These are phyloP conservation scores for Bipolaris bicolor DNA, from an alignment of 2,329 filamentous ascomycete species.

Conservation along the genomic window DNA sequence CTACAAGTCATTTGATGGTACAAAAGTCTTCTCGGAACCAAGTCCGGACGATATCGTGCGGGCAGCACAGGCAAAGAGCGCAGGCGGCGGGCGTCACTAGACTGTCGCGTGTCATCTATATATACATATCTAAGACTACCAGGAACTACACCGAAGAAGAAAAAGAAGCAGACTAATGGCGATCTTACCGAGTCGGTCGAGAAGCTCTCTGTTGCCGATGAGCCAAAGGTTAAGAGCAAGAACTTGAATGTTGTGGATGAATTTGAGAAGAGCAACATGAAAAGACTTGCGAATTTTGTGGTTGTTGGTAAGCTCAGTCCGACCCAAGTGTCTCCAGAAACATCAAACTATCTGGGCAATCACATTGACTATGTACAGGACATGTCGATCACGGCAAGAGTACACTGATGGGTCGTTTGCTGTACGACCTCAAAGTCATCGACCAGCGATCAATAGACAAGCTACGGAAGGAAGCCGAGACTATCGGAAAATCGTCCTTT, in stretches of 20 bases:
- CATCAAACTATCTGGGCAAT: background rate
- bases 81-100: constrained; percentile 47
- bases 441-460: constrained; percentile 88
- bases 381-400: constrained; percentile 98
- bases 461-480: constrained; percentile 85
- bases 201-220: constrained; percentile 55
- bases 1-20: constrained; percentile 49
- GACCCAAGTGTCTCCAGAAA: background rate
- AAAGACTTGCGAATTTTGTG: constrained; percentile 86
- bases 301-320: constrained; percentile 73
- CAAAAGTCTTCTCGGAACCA: constrained; percentile 76
- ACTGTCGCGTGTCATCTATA: constrained; percentile 16
- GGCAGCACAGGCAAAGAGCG: constrained; percentile 70
- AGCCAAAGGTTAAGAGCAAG: constrained; percentile 68
- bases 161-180: constrained; percentile 25
- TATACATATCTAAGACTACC: constrained; percentile 31
- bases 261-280: constrained; percentile 74
- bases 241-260: constrained; percentile 85
- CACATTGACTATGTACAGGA: constrained; percentile 57
- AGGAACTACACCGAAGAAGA: constrained; percentile 39
- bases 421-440: constrained; percentile 87
- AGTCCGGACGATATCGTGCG: constrained; percentile 92
- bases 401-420: constrained; percentile 92
- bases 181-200: constrained; percentile 56
- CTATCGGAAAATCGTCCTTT: constrained; percentile 92